Base-by-base conservation (phyloP, 441 rosid genomes). In the Adansonia gregorii region DNA sequence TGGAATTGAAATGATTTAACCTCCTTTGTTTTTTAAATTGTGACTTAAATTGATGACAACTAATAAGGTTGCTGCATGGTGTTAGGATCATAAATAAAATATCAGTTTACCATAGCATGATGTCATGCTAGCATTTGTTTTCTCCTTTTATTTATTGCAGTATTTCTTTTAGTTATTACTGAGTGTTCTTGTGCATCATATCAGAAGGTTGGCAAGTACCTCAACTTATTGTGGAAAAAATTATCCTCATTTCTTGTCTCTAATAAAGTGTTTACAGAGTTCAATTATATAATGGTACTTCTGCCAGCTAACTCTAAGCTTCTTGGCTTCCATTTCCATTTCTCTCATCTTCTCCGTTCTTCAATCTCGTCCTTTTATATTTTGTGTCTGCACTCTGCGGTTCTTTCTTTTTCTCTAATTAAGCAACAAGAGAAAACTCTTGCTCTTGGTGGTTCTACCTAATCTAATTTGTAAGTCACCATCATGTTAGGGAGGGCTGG, bases 361-460 rank as follows among this genome's bases (percentile, higher is more conserved):
- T 66, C 27, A 8, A 27, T 17, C 14, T n/a, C 0, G 5, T 66
- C 27, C 51, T 41, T 66, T 66, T 41, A 8, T 17, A 17, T 39
- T 35, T 41, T 65, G 68, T 41, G 51, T 66, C 15, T 8, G 39
- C 8, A 35, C 41, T 4, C 41, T 35, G 41, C 41, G 17, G 70
- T 41, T 19, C 22, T 39, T 65, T 41, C 70, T 66, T 66, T 66
- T 66, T 66, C 70, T 8, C 43, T 41, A 41, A 41, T 45, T 66
- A 66, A 65, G 45, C 17, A 31, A 65, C 69, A n/a, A 17, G 24
- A 66, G 27, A 41, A 65, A 65, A 63, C 11, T 63, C 19, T 63
- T 31, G 45, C 48, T 65, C 5, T 65, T 35, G 48, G 48, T 65
- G 68, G 48, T 65, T 35, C n/a, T 65, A 65, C 19, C 48, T 65